Conservation (phyloP, 768 basidiomycete species). For the Pleurotus tuoliensis region DNA sequence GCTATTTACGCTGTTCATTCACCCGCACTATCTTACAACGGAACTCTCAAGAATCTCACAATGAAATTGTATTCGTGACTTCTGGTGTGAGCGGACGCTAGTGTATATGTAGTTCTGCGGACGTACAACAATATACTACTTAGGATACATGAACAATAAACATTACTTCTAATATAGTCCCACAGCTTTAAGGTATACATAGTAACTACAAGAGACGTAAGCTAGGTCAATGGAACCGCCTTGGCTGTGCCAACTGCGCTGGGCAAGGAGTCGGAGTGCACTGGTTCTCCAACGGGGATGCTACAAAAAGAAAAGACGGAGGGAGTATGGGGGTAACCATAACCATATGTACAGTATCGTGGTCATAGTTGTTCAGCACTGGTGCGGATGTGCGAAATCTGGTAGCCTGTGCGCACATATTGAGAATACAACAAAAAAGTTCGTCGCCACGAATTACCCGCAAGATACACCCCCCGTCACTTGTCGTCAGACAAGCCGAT, state of each 20-base stretch:
- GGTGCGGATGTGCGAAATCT: background rate
- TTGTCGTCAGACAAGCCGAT: slow-evolving; percentile 3
- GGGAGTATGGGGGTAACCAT: background rate
- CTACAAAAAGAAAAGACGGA: background rate
- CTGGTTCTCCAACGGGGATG: background rate
- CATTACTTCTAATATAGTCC: slow-evolving; percentile 4
- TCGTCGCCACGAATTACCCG: background rate
- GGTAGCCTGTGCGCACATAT: background rate
- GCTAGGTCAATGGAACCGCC: background rate
- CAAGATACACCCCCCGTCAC: background rate
- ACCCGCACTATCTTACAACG: no score
- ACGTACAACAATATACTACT: no score
- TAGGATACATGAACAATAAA: background rate
- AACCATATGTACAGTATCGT: background rate
- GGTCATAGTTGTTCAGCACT: background rate
- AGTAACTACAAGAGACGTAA: background rate
- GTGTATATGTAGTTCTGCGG: no score
- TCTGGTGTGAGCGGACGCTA: no score
- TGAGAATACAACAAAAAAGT: background rate
- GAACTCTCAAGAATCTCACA: no score
- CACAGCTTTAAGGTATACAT: background rate
- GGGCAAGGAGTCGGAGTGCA: background rate
- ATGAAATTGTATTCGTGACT: no score
- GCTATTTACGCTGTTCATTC: no score
- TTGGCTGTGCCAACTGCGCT: background rate